Conservation (phyloP, 2,329 filamentous ascomycete genomes). For the Colletotrichum lupini region DNA sequence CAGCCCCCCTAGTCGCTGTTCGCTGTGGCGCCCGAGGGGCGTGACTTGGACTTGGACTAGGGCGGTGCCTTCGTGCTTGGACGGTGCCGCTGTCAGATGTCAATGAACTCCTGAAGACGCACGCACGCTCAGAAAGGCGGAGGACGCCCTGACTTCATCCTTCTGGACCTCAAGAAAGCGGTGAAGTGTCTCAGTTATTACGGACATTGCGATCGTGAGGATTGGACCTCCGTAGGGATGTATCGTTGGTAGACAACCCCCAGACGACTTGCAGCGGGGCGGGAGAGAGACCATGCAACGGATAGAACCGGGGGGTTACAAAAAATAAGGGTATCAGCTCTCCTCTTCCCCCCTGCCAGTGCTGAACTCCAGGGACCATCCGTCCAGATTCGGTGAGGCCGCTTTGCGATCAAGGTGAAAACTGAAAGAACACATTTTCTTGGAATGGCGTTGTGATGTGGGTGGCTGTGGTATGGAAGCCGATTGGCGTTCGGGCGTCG, state of each 20-base stretch:
- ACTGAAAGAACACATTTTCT: neutral
- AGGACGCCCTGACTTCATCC: neutral
- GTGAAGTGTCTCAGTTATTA: slow-evolving; percentile 17
- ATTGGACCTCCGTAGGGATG: neutral
- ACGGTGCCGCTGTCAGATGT: slow-evolving; percentile 35
- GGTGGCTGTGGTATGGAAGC: slow-evolving; percentile 19
- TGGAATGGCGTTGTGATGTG: slow-evolving; percentile 19
- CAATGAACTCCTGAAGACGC: neutral
- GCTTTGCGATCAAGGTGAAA: slow-evolving; percentile 6
- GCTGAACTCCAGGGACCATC: slow-evolving; percentile 18
- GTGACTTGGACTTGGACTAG: slow-evolving; percentile 28
- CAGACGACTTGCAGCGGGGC: neutral
- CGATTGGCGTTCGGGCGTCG: slow-evolving; percentile 22
- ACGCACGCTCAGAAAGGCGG: neutral
- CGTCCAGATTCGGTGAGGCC: slow-evolving; percentile 11
- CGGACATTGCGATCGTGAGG: neutral
- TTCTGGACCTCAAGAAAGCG: slow-evolving; percentile 4
- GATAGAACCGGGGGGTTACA: neutral
- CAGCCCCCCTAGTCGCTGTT: slow-evolving; percentile 10
- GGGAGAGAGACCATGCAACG: neutral
- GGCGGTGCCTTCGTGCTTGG: neutral
- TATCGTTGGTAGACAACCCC: neutral
- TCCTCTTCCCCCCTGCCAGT: neutral
- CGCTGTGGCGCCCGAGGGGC: slow-evolving; percentile 11
- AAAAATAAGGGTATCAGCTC: neutral